phyloP scores from a whole-genome alignment of 805 yeast genomes.

The Candida silvicultrix region DNA sequence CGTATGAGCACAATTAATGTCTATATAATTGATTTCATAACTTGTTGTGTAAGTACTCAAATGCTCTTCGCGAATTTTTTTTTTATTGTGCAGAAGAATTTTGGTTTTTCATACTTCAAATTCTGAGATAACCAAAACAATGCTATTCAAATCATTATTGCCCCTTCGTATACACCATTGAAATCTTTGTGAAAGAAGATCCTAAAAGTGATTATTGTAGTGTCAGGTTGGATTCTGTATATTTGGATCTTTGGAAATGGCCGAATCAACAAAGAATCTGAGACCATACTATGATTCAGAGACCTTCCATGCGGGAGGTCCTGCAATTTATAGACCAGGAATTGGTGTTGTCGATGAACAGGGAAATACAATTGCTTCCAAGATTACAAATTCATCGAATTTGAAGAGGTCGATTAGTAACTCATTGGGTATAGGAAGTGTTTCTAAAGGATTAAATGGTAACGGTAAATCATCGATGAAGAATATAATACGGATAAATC shows the following conservation, averaged over 20 bases:
- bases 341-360: conserved; percentile 50
- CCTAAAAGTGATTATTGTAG: neutral
- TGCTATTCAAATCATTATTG: neutral
- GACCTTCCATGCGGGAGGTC: conserved; percentile 57
- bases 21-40: no score
- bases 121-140: neutral
- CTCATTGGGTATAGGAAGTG: conserved; percentile 6
- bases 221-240: neutral
- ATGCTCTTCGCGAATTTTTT: neutral
- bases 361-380: conserved; percentile 33
- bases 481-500: conserved; percentile 15
- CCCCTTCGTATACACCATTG: neutral
- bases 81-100: neutral
- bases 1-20: neutral
- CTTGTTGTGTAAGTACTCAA: no score
- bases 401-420: conserved; percentile 7
- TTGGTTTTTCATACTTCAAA: neutral
- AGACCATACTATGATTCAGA: conserved; percentile 73
- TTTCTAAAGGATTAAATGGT: neutral
- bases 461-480: conserved; percentile 10
- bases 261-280: conserved; percentile 13
- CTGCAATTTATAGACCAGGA: conserved; percentile 54
- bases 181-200: no score
- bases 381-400: conserved; percentile 24
- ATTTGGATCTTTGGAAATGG: neutral